Base-by-base conservation (phyloP, 2,329 filamentous ascomycete species). In the Hypoxylon sp. region DNA sequence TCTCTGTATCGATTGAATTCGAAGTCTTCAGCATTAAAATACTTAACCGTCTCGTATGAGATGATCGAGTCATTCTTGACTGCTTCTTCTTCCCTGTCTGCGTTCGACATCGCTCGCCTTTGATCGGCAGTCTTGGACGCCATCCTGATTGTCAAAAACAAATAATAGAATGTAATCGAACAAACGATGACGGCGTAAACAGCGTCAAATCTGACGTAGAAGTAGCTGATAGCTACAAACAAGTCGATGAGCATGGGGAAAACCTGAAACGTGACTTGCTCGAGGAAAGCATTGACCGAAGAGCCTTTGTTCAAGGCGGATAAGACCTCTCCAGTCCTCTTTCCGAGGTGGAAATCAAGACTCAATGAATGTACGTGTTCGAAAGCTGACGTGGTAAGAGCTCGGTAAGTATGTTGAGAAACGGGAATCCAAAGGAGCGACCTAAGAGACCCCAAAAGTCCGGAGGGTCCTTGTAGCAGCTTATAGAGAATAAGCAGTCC, bases 41-140 rank as follows among this genome's bases (percentile, higher is more conserved):
- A 95, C 78, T 95, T 96, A 77, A 95, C 93, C 1, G 92, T 95
- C 82, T 99, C 96, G 79, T 98, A 99, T n/a, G 94, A 97, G 69
- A 96, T 94, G 84, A 99, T 96, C 0, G 96, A 98, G 79, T 99
- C 96, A 78, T 98, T 98, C 82, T 98, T 98, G 73, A 98, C 94
- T 6, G 96, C 96, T 80, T 98, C 95, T 81, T 98, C 94, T 81
- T 98, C 94, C 70, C 96, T 88, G 73, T 96, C 94, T 13, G 94
- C 93, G 78, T 98, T 98, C 55, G 95, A 95, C 92, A 98, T 98
- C 76, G 95, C 89, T 67, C 96, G 89, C 74, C 96, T 90, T 75
- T 97, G 93, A 75, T 97, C 93, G 6, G 94, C 93, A 74, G 96
- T 88, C 83, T 94, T 97, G 68, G 95, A 92, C 15, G 96, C 95